Conservation (phyloP, 2,329 filamentous ascomycete genomes). For the Colletotrichum zoysiae region DNA sequence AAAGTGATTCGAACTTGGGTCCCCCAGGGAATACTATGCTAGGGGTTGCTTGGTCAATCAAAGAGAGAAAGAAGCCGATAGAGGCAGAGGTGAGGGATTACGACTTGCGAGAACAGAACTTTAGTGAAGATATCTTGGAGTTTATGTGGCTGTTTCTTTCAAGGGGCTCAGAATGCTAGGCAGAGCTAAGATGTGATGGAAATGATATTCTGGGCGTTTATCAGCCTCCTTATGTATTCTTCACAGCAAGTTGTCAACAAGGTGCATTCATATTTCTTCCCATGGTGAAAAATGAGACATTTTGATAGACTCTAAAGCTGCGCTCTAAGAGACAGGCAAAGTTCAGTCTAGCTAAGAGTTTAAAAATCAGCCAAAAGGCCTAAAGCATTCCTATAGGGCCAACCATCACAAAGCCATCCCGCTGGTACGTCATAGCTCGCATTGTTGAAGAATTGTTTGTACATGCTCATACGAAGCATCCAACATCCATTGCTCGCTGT, state of each 20-base stretch:
- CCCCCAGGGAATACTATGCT: not conserved
- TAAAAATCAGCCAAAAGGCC: not conserved
- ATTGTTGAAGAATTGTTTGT: not conserved
- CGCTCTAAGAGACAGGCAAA: not conserved
- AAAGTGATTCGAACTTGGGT: not conserved
- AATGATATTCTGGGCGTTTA: not conserved
- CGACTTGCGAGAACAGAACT: not conserved
- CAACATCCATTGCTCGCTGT: not conserved
- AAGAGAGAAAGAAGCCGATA: not conserved
- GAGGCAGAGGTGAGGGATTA: not conserved
- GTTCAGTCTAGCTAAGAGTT: not conserved
- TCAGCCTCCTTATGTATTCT: not conserved
- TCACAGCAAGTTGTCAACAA: not conserved
- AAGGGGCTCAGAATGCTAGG: too few species aligned
- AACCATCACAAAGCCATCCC: not conserved
- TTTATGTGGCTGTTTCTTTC: not conserved
- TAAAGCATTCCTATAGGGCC: too few species aligned
- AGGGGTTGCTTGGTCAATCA: not conserved
- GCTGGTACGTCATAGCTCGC: not conserved
- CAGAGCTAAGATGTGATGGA: not conserved
- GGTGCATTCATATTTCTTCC: not conserved
- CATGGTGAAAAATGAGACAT: rapidly evolving
- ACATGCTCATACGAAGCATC: not conserved
- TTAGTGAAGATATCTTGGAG: not conserved
- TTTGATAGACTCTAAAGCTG: not conserved